Base-by-base conservation (phyloP, 441 rosid species). In the Croton setiger region DNA sequence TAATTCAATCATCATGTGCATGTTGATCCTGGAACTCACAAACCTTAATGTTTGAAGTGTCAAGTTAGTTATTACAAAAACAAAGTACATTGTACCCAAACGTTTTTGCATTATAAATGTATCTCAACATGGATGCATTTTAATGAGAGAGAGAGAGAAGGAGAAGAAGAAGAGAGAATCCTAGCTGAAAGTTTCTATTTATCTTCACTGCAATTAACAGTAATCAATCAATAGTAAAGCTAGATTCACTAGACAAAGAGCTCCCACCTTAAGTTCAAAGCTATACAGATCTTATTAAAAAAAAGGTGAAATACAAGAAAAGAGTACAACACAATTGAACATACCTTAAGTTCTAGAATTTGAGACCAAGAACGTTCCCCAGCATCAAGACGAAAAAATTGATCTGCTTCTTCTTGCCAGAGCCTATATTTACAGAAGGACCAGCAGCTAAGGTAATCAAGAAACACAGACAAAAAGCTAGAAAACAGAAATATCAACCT, bases 401-500 rank as follows among this genome's bases (percentile, higher is more conserved):
- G 80, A 60, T 72, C 56, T 44, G 84, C 91, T 74, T 80, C 75
- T 68, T 76, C 86, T 70, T 81, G 85, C 92, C 92, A 89, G 60
- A 69, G 70, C 85, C 96, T 89, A 68, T 54, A 81, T 73, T 63
- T 56, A 67, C 60, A 60, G 59, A 74, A 58, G 31, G 63, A 27
- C 14, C 52, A 44, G 64, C 37, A 61, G 31, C 23, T 35, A 44
- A 44, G 20, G 39, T 10, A 61, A 36, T 48, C 48, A 69, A 58
- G 41, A 23, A 20, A 71, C 62, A 49, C 17, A 69, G 21, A 48
- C 64, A 41, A 70, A 63, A 49, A 20, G 66, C 43, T 8, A n/a
- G 13, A 64, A 31, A 43, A 49, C 2, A 71, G 17, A 15, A 48
- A 48, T 48, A 48, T 48, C 52, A 48, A 48, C 7, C 1, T 48